These are phyloP conservation scores for Botryobasidium botryosum DNA, from an alignment of 768 basidiomycete genomes.

Conservation along the genomic window DNA sequence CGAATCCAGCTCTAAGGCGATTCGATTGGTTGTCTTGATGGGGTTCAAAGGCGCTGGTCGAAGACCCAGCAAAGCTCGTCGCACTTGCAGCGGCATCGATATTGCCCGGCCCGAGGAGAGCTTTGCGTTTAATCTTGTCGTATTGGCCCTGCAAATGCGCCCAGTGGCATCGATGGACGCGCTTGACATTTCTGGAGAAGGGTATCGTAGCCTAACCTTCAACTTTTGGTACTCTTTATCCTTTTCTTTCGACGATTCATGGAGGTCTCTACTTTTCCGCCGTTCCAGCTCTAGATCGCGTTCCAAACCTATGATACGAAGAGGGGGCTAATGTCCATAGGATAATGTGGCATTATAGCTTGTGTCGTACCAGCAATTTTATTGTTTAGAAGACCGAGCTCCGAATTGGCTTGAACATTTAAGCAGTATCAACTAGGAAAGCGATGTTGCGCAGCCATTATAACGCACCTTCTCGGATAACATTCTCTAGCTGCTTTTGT, in stretches of 20 bases:
- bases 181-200: neutral
- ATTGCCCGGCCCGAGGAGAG: slow-evolving; percentile 38
- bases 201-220: slow-evolving; percentile 31
- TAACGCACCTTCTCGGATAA: slow-evolving; percentile 63
- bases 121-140: slow-evolving; percentile 70
- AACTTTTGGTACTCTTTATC: slow-evolving; percentile 82
- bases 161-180: slow-evolving; percentile 1
- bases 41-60: neutral
- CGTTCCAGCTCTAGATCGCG: slow-evolving; percentile 68
- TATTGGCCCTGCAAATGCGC: slow-evolving; percentile 38
- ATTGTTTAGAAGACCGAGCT: slow-evolving; percentile 49
- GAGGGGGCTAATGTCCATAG: no score
- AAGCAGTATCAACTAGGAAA: neutral
- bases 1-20: neutral
- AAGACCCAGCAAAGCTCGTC: neutral
- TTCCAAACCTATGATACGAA: slow-evolving; percentile 55
- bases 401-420: slow-evolving; percentile 44
- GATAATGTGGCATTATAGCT: no score
- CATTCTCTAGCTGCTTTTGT: slow-evolving; percentile 74
- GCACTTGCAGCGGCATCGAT: neutral
- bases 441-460: neutral
- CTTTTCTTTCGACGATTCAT: slow-evolving; percentile 55
- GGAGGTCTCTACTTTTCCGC: slow-evolving; percentile 52
- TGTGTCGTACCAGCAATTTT: slow-evolving; percentile 41
- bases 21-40: neutral